These are phyloP conservation scores for Colletotrichum australisinense DNA, from an alignment of 2,329 filamentous ascomycete species.

Conservation along the genomic window DNA sequence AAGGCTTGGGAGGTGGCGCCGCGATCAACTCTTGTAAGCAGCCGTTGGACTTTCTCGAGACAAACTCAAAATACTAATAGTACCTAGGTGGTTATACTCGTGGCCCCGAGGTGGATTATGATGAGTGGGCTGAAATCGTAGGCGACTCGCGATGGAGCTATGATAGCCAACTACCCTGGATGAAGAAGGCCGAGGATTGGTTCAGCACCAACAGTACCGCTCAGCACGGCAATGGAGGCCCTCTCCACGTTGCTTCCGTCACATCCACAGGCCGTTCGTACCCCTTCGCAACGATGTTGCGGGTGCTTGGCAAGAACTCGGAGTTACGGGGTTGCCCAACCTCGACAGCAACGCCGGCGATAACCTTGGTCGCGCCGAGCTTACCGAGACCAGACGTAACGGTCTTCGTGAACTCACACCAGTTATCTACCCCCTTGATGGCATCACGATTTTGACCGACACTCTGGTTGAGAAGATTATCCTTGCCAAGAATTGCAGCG, in stretches of 20 bases:
- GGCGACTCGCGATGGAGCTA: conserved; percentile 54
- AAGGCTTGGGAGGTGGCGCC: conserved; percentile 25
- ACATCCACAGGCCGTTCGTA: conserved; percentile 48
- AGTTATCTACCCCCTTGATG: conserved; percentile 40
- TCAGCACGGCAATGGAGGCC: conserved; percentile 53
- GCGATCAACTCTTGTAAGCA: conserved; percentile 23
- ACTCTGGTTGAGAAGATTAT: conserved; percentile 41
- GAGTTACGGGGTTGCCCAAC: conserved; percentile 43
- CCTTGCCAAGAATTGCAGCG: not conserved
- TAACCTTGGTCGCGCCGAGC: conserved; percentile 46
- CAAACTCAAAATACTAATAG: not conserved
- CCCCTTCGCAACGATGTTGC: conserved; percentile 47
- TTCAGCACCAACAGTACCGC: conserved; percentile 43
- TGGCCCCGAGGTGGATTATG: conserved; percentile 45
- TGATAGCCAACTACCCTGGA: conserved; percentile 43
- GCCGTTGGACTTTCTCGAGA: too few species aligned
- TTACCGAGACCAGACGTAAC: conserved; percentile 41
- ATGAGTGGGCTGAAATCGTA: conserved; percentile 17
- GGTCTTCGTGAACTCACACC: conserved; percentile 41
- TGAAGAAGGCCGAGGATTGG: conserved; percentile 33
- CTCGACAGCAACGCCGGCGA: conserved; percentile 40
- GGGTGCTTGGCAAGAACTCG: conserved; percentile 54
- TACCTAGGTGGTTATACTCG: conserved; percentile 52
- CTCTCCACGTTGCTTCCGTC: conserved; percentile 47
- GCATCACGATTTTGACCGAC: conserved; percentile 40